A percentile compares a stretch with the other conserved stretches of the same genome.
Conservation (phyloP, 2,329 filamentous ascomycete genomes). For the Aureobasidium uvarum region DNA sequence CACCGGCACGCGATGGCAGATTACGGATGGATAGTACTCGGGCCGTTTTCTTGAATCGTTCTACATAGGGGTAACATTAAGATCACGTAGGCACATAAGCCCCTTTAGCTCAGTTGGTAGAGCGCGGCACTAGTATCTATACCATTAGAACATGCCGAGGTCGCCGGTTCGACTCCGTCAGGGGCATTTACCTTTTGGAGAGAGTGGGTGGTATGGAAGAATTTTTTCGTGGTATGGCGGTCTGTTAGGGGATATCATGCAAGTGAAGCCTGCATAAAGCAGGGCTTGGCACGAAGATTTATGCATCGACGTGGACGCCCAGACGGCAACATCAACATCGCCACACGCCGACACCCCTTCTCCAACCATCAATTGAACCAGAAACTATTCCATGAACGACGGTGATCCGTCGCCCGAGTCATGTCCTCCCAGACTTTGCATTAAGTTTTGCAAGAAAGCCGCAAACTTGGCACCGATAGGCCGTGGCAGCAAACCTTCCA, state of each 20-base stretch:
- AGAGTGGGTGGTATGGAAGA: neutral
- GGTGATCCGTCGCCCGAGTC: neutral
- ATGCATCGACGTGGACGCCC: neutral
- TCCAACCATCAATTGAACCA: neutral
- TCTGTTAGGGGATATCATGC: neutral
- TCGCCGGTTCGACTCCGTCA: neutral
- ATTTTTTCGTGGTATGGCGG: neutral
- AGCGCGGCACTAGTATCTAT: constrained; percentile 13
- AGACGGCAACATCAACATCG: neutral
- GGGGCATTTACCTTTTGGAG: neutral
- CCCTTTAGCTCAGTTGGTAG: constrained; percentile 13
- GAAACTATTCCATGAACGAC: neutral
- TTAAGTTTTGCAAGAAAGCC: neutral
- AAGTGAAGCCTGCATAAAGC: neutral
- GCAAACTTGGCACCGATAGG: neutral
- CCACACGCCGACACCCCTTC: neutral
- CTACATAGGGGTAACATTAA: too few species aligned
- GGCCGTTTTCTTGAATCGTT: too few species aligned
- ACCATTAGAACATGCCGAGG: neutral
- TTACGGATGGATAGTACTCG: too few species aligned
- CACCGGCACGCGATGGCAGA: too few species aligned
- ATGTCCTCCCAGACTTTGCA: neutral
- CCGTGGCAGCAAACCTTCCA: neutral
- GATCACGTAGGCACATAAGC: too few species aligned
- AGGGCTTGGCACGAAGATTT: neutral